phyloP scores from a whole-genome alignment of 1,284 basidiomycete species.

The Malassezia sp. region DNA sequence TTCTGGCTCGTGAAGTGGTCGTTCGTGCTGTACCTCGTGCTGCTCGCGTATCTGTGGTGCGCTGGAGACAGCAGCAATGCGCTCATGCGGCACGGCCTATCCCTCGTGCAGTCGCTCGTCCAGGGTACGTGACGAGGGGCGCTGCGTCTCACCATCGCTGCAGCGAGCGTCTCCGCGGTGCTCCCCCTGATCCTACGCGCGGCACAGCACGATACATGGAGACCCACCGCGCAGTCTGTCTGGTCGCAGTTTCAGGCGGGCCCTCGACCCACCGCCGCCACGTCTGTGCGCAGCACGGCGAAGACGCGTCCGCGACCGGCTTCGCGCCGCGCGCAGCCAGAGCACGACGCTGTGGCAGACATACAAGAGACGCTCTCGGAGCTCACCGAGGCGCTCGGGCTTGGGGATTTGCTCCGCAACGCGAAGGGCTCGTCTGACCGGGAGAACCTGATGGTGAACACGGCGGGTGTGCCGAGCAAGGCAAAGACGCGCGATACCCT shows the following conservation, averaged over 20 bases:
- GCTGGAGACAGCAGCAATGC: neutral
- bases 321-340: neutral
- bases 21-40: conserved; percentile 2
- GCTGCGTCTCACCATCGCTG: no score
- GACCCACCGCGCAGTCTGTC: no score
- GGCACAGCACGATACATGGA: no score
- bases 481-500: no score
- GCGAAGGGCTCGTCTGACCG: no score
- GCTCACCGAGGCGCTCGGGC: neutral
- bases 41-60: conserved; percentile 8
- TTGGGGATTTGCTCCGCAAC: neutral
- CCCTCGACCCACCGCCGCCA: neutral
- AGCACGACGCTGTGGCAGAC: neutral
- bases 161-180: no score
- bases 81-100: neutral
- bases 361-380: neutral
- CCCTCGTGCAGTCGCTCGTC: neutral
- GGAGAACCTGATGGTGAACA: no score
- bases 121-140: conserved; percentile 9
- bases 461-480: no score
- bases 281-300: neutral
- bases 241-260: no score
- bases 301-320: no score
- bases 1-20: conserved; percentile 12
- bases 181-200: no score